A percentile compares a stretch with the other conserved stretches of the same genome.
These are phyloP conservation scores for Solanum gandarillasii DNA, from an alignment of 257 asterid genomes.

Conservation along the genomic window DNA sequence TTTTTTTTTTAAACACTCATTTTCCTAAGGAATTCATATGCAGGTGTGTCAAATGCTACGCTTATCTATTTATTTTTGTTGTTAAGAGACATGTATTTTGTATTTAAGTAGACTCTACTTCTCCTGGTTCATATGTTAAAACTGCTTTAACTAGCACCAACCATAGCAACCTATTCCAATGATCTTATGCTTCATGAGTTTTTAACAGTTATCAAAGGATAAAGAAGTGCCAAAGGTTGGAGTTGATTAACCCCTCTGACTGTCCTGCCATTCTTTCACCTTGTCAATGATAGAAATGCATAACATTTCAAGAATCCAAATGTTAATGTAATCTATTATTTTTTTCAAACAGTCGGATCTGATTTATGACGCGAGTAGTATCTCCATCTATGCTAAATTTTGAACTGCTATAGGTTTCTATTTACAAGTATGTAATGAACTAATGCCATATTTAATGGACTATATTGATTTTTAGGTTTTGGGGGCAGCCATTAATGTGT, in stretches of 20 bases:
- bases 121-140: background rate
- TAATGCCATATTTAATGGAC: background rate
- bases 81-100: background rate
- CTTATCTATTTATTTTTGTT: background rate
- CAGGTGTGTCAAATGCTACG: background rate
- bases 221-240: background rate
- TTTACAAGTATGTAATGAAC: background rate
- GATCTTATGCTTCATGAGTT: background rate
- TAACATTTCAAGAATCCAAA: background rate
- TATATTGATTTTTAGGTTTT: constrained; percentile 44
- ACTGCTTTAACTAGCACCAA: background rate
- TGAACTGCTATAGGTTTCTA: background rate
- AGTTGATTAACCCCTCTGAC: background rate
- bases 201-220: background rate
- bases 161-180: background rate
- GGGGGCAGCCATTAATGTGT: constrained; percentile 96
- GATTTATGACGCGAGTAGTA: background rate
- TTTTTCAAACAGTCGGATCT: background rate
- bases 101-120: background rate
- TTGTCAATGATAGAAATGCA: background rate
- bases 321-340: background rate
- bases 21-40: background rate
- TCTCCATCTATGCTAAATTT: background rate
- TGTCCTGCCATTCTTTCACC: background rate
- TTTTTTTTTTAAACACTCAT: background rate